Conservation (phyloP, 371 early-diverging fungal genomes). For the Apophysomyces sp. region DNA sequence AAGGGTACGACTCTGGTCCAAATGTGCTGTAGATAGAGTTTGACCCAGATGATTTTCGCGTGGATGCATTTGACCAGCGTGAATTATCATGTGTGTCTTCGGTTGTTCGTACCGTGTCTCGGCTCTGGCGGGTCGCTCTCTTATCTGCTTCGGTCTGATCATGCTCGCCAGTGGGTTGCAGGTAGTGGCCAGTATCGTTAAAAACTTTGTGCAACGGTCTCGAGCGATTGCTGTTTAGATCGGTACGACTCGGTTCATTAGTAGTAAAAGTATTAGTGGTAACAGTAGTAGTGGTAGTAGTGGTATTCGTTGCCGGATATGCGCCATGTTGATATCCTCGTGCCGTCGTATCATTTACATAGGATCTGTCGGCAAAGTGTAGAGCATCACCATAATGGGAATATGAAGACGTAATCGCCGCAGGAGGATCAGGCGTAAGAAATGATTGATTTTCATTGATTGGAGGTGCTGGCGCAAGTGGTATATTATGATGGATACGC, state of each 20-base stretch:
- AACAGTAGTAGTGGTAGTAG: not conserved
- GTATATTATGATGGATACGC: slow-evolving; percentile 20
- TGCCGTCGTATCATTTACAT: not conserved
- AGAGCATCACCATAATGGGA: not conserved
- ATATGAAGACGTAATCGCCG: not conserved
- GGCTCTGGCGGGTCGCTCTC: not conserved
- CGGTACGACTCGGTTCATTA: not conserved
- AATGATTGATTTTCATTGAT: not conserved
- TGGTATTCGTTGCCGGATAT: not conserved
- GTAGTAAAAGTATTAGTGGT: not conserved
- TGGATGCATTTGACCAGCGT: slow-evolving; percentile 31
- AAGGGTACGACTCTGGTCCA: slow-evolving; percentile 20
- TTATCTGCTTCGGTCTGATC: not conserved
- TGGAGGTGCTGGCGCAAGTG: slow-evolving; percentile 19
- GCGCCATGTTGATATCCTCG: not conserved
- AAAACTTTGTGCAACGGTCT: not conserved
- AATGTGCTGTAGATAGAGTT: slow-evolving; percentile 42
- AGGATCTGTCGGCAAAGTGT: not conserved
- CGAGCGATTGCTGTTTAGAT: not conserved
- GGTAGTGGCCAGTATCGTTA: not conserved
- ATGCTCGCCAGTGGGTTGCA: not conserved
- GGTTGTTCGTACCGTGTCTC: not conserved
- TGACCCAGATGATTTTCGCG: slow-evolving; percentile 33
- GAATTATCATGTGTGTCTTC: slow-evolving; percentile 1
- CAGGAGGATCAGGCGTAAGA: slow-evolving; percentile 10